A percentile compares a stretch with the other conserved stretches of the same genome.
Conservation (phyloP, 441 rosid genomes). For the Gossypium lobatum region DNA sequence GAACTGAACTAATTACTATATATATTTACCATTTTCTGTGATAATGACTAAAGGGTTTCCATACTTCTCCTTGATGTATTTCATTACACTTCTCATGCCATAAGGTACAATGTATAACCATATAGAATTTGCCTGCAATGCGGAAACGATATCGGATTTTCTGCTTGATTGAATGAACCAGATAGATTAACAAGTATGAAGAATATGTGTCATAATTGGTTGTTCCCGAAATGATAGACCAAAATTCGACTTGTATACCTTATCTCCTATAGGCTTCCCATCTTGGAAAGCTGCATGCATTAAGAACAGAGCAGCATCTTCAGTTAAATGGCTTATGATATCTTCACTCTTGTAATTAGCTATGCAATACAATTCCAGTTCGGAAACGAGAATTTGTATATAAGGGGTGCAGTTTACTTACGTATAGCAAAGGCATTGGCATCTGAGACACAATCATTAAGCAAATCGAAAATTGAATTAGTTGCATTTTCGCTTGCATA, state of each 20-base stretch:
- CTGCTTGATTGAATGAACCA: too few relatives aligned
- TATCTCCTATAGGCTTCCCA: slow-evolving; percentile 56
- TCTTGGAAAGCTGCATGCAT: slow-evolving; percentile 53
- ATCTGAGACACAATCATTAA: slow-evolving; percentile 63
- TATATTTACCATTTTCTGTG: slow-evolving; percentile 74
- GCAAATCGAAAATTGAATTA: slow-evolving; percentile 24
- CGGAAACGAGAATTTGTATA: background rate
- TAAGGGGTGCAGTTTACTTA: slow-evolving; percentile 27
- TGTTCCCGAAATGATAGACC: background rate
- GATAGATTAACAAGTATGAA: background rate
- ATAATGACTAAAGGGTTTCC: slow-evolving; percentile 71
- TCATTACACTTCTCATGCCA: slow-evolving; percentile 88
- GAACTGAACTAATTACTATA: background rate
- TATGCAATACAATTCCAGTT: background rate
- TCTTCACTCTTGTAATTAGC: background rate
- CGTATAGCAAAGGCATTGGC: slow-evolving; percentile 70
- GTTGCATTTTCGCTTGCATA: slow-evolving; percentile 45
- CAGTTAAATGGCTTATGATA: background rate
- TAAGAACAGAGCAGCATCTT: background rate
- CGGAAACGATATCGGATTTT: background rate
- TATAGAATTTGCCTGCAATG: slow-evolving; percentile 71
- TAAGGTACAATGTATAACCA: slow-evolving; percentile 92
- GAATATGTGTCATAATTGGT: background rate
- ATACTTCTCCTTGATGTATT: slow-evolving; percentile 73
- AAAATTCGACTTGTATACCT: slow-evolving; percentile 33